A percentile compares a stretch with the other conserved stretches of the same genome.
phyloP scores from a whole-genome alignment of 2,329 filamentous ascomycete genomes.

The Aspergillus carbonarius region DNA sequence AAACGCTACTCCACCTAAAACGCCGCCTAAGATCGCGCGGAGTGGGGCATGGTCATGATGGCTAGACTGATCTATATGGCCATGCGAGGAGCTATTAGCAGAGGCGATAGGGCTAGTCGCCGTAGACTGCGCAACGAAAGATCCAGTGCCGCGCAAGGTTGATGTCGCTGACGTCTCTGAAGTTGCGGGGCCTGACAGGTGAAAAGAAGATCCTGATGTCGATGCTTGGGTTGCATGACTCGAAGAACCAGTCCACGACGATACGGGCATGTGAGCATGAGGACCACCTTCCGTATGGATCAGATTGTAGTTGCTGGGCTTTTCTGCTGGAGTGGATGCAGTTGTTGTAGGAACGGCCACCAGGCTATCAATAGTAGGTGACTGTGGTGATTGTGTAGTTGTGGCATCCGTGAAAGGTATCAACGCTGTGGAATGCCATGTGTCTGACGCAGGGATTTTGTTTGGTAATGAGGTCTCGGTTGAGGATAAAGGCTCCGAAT shows the following conservation, averaged over 20 bases:
- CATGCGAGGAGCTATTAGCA: neutral
- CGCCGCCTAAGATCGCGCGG: conserved; percentile 29
- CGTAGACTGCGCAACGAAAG: neutral
- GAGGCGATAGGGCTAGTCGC: conserved; percentile 1
- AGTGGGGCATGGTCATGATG: conserved; percentile 9
- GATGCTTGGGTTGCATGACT: neutral
- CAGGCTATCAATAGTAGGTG: neutral
- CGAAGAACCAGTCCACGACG: neutral
- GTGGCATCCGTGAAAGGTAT: neutral
- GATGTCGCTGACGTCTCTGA: neutral
- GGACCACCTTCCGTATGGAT: neutral
- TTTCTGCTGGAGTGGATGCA: neutral
- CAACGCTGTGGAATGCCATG: neutral
- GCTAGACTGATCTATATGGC: neutral
- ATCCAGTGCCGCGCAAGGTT: neutral
- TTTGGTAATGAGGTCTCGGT: neutral
- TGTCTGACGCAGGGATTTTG: neutral
- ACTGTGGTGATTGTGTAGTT: neutral
- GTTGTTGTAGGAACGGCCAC: neutral
- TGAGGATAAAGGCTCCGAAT: neutral
- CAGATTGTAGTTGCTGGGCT: neutral
- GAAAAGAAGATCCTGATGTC: neutral
- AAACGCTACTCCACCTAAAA: conserved; percentile 28
- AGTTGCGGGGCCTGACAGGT: neutral
- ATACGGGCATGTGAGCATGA: neutral